Evolutionary conservation across 768 basidiomycete genomes (phyloP), one percentile per base, ranked within the genome.

Genomic region (Boletellus sp.): DNA sequence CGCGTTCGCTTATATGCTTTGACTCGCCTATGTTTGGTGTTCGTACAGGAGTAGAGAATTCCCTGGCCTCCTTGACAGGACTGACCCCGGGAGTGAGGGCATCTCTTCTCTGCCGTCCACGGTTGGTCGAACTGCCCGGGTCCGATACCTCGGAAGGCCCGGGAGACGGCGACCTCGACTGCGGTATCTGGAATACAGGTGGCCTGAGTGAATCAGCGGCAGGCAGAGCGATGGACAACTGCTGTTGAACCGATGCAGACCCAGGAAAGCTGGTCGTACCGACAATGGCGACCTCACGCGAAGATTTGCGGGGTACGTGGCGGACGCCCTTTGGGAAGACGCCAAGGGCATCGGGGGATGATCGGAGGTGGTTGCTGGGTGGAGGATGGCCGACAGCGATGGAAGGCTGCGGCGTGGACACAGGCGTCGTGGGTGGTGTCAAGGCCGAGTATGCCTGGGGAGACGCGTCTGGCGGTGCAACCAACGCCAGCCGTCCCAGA

Each of bases 381-480:
- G 52, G 38, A 42, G 45, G 31, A 45, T 39, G 49, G 31, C 46
- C n/a, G 16, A 36, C 26, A 19, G 36, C 13, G 44, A 59, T 58
- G 63, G 60, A 55, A 50, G 57, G 44, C 17, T 50, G 57, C 8
- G 45, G 52, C n/a, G 45, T 50, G 32, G 59, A 47, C 35, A 71
- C 57, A 52, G 82, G 80, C 12, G 77, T 71, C 19, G 74, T 63
- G 13, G 80, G 80, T 48, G 80, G 78, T 5, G 78, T 72, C 40
- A 83, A 70, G 47, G 77, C 75, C 24, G 78, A 72, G 59, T 83
- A 80, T 13, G 74, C 67, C 40, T 63, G 70, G 15, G 76, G 75
- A 9, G 80, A 74, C 55, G 81, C 82, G 65, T 87, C 87, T 34
- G 85, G 84, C 43, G 85, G 87, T 46, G 84, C 83, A 52, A 88